These are phyloP conservation scores for Cutaneotrichosporon dermatis DNA, from an alignment of 1,284 basidiomycete species.

Conservation along the genomic window DNA sequence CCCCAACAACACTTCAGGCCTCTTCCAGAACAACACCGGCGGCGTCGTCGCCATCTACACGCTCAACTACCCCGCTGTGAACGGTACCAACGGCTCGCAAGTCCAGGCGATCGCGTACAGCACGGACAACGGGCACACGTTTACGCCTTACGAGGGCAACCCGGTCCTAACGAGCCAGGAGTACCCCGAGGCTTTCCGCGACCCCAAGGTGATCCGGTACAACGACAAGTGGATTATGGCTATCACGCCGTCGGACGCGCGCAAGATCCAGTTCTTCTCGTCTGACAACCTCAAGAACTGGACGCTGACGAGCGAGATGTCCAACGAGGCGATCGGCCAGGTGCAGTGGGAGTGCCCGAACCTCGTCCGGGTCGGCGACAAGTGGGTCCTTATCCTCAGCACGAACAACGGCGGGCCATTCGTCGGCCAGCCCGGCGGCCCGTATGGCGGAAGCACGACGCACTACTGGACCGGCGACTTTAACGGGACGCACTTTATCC, in stretches of 20 bases:
- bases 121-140: constrained; percentile 48
- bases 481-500: constrained; percentile 44
- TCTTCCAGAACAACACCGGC: constrained; percentile 23
- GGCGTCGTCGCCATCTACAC: constrained; percentile 52
- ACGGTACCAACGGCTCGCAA: constrained; percentile 34
- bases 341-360: constrained; percentile 49
- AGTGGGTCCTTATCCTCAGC: constrained; percentile 30
- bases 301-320: constrained; percentile 45
- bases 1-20: constrained; percentile 50
- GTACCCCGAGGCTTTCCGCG: constrained; percentile 42
- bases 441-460: constrained; percentile 43
- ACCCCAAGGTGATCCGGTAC: constrained; percentile 51
- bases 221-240: constrained; percentile 49
- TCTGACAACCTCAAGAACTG: constrained; percentile 47
- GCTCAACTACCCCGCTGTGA: constrained; percentile 35
- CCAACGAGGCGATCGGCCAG: constrained; percentile 34
- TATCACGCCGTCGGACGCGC: constrained; percentile 44
- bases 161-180: constrained; percentile 5
- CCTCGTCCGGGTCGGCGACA: constrained; percentile 39
- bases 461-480: constrained; percentile 49
- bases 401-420: constrained; percentile 42
- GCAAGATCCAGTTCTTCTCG: constrained; percentile 47
- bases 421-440: constrained; percentile 42
- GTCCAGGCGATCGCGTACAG: constrained; percentile 44
- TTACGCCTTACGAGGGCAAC: constrained; percentile 37